Evolutionary conservation across 768 basidiomycete genomes (phyloP).

Genomic region (Pulveroboletus ravenelii): DNA sequence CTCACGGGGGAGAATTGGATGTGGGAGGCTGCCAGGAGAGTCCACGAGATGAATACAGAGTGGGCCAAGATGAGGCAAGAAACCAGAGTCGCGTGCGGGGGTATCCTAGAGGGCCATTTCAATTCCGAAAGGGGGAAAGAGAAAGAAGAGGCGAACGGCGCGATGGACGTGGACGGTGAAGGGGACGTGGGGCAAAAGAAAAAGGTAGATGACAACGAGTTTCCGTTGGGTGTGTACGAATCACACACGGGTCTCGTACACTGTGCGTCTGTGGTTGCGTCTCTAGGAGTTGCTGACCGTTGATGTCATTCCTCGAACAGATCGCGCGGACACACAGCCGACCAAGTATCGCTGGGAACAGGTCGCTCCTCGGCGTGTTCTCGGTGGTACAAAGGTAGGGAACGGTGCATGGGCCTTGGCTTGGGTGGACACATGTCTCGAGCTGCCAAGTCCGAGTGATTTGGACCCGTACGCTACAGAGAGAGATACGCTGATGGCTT

Average conservation of each 20-base stretch:
- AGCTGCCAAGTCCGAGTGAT: conserved; percentile 24
- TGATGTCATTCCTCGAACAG: conserved; percentile 34
- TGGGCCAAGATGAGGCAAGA: conserved; percentile 59
- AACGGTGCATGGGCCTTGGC: conserved; percentile 78
- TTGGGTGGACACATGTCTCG: conserved; percentile 60
- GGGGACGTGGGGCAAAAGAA: conserved; percentile 25
- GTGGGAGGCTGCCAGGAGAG: conserved; percentile 66
- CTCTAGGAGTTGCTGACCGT: neutral
- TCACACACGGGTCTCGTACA: conserved; percentile 72
- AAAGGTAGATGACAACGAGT: conserved; percentile 27
- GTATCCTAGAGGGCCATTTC: conserved; percentile 36
- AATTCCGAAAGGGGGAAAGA: conserved; percentile 29
- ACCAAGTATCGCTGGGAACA: conserved; percentile 58
- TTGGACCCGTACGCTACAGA: conserved; percentile 19
- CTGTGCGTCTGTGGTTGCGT: conserved; percentile 44
- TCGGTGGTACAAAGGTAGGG: conserved; percentile 72
- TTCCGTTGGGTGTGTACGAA: conserved; percentile 74
- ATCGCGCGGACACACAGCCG: conserved; percentile 76
- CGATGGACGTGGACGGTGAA: conserved; percentile 28
- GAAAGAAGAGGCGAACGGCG: conserved; percentile 28
- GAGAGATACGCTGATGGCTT: conserved; percentile 17
- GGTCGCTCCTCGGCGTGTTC: conserved; percentile 45
- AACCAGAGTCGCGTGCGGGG: conserved; percentile 48
- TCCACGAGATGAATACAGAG: conserved; percentile 57
- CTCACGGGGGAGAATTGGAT: conserved; percentile 93